Percentiles rank a stretch among this genome's conserved stretches.
These are phyloP conservation scores for Bothia castanella DNA, from an alignment of 1,284 basidiomycete genomes.

Conservation along the genomic window DNA sequence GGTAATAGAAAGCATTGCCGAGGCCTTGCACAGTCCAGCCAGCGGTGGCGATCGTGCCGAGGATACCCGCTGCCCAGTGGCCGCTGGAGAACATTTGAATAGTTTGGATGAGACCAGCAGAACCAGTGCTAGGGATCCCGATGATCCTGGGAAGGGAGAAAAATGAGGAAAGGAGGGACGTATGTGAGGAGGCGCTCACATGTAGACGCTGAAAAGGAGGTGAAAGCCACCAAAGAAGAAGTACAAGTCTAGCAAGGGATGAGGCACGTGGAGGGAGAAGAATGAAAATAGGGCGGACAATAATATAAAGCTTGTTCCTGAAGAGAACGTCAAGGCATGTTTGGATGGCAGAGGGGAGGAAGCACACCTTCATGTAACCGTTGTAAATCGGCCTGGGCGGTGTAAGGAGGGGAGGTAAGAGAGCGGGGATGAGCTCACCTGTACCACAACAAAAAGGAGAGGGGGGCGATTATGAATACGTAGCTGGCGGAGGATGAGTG, in stretches of 20 bases:
- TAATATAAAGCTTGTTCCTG: slow-evolving; percentile 85
- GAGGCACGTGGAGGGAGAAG: background rate
- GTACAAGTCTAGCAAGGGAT: slow-evolving; percentile 69
- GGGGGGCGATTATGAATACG: slow-evolving; percentile 71
- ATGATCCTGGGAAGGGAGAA: slow-evolving; percentile 60
- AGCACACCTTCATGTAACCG: slow-evolving; percentile 87
- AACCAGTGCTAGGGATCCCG: slow-evolving; percentile 88
- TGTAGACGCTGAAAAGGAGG: slow-evolving; percentile 84
- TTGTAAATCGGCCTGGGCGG: slow-evolving; percentile 84
- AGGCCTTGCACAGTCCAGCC: slow-evolving; percentile 87
- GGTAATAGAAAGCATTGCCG: slow-evolving; percentile 81
- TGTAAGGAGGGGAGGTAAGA: slow-evolving; percentile 9
- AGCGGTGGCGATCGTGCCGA: slow-evolving; percentile 75
- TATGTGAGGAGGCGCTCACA: slow-evolving; percentile 46
- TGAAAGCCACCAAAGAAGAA: slow-evolving; percentile 96
- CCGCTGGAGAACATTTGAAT: slow-evolving; percentile 70
- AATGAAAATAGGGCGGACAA: slow-evolving; percentile 48
- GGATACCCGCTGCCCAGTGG: slow-evolving; percentile 68
- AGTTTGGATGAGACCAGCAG: slow-evolving; percentile 92
- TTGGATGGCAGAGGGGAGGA: slow-evolving; percentile 6
- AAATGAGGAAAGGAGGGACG: slow-evolving; percentile 23
- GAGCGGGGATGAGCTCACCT: slow-evolving; percentile 44
- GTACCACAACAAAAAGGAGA: slow-evolving; percentile 92
- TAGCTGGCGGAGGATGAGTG: slow-evolving; percentile 53
- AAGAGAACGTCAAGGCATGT: slow-evolving; percentile 12